A percentile compares a stretch with the other conserved stretches of the same genome.
Conservation (phyloP, 2,329 filamentous ascomycete species). For the Fusarium tanahbumbuense region DNA sequence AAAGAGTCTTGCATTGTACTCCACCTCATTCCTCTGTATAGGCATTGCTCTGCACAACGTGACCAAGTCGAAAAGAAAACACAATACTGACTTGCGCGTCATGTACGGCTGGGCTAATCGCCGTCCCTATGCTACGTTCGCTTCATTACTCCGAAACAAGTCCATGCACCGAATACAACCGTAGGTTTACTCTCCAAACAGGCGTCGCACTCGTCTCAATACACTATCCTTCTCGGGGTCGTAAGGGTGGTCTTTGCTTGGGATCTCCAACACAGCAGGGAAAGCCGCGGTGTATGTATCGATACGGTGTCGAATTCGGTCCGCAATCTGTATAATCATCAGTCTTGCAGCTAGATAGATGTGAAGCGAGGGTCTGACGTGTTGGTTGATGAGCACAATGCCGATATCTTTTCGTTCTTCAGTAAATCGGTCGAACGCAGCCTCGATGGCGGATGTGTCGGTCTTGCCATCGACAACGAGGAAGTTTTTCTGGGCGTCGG, state of each 20-base stretch:
- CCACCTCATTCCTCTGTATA: slow-evolving; percentile 9
- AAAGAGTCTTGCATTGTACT: slow-evolving; percentile 25
- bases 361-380: slow-evolving; percentile 68
- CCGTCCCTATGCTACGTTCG: slow-evolving; percentile 9
- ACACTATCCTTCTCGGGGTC: slow-evolving; percentile 99
- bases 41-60: slow-evolving; percentile 9
- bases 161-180: slow-evolving; percentile 5
- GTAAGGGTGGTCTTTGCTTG: slow-evolving; percentile 98
- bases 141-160: slow-evolving; percentile 13
- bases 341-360: slow-evolving; percentile 16
- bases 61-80: slow-evolving; percentile 17
- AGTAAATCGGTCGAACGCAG: slow-evolving; percentile 90
- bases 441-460: slow-evolving; percentile 86
- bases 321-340: slow-evolving; percentile 76
- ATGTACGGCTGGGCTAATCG: not conserved
- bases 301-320: slow-evolving; percentile 89
- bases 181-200: slow-evolving; percentile 72
- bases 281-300: slow-evolving; percentile 95
- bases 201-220: slow-evolving; percentile 79
- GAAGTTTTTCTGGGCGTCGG: slow-evolving; percentile 96
- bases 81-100: slow-evolving; percentile 8
- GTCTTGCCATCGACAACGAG: slow-evolving; percentile 96
- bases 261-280: slow-evolving; percentile 95
- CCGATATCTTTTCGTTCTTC: slow-evolving; percentile 94
- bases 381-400: slow-evolving; percentile 96